Conservation (phyloP, 305 asterid species). For the Fraxinus ornus region DNA sequence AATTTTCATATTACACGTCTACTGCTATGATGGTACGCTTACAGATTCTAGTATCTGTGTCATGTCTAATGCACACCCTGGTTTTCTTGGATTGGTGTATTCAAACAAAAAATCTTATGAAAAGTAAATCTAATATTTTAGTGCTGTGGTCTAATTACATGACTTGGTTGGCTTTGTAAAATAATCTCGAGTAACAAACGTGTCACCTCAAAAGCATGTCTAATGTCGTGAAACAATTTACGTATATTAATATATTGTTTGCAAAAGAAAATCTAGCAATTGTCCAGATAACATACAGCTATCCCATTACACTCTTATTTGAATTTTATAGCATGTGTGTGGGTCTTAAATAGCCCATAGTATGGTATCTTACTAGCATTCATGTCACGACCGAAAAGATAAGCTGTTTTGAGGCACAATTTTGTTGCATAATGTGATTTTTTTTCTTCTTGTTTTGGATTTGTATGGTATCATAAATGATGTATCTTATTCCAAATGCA, state of each 20-base stretch:
- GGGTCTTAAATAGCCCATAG: not conserved
- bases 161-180: not conserved
- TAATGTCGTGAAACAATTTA: not conserved
- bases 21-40: not conserved
- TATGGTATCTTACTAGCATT: not conserved
- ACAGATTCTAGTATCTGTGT: not conserved
- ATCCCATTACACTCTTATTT: not conserved
- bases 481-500: not conserved
- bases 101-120: not conserved
- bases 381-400: not conserved
- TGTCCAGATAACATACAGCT: not conserved
- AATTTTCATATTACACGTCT: not conserved
- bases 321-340: not conserved
- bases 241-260: not conserved
- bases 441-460: not conserved
- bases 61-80: not conserved
- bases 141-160: not conserved
- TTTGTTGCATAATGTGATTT: not conserved
- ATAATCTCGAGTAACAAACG: not conserved
- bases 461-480: not conserved
- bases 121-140: not conserved
- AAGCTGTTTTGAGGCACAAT: not conserved
- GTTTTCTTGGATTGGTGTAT: not conserved
- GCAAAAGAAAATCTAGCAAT: not conserved
- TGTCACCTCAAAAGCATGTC: not conserved